Conservation (phyloP, 1,284 basidiomycete species). For the Rugosomyces carneus region DNA sequence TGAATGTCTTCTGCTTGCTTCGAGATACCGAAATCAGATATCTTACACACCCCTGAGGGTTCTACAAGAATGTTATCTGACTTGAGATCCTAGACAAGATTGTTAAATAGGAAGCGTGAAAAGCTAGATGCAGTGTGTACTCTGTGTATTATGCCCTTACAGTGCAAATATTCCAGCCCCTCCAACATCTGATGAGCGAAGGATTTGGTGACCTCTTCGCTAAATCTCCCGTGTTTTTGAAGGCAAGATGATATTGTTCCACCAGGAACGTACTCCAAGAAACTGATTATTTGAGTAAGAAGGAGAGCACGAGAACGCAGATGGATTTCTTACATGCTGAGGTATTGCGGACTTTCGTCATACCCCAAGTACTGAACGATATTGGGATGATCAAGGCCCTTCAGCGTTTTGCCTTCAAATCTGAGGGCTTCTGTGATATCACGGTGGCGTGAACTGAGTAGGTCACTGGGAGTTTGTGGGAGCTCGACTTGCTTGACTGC, state of each 20-base stretch:
- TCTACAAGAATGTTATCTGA: conserved; percentile 79
- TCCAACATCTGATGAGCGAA: conserved; percentile 70
- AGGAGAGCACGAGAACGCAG: background rate
- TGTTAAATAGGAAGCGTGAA: conserved; percentile 1
- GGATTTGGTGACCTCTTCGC: conserved; percentile 62
- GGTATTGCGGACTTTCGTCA: conserved; percentile 52
- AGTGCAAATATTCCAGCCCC: conserved; percentile 74
- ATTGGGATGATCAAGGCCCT: conserved; percentile 66
- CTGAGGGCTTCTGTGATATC: conserved; percentile 58
- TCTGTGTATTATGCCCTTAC: conserved; percentile 65
- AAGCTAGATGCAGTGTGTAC: conserved; percentile 23
- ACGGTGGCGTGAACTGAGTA: conserved; percentile 44
- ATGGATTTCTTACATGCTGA: conserved; percentile 46
- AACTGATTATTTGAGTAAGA: conserved; percentile 21
- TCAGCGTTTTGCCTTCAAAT: conserved; percentile 60
- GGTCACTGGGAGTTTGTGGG: conserved; percentile 47
- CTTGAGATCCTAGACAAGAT: conserved; percentile 54
- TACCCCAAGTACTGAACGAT: conserved; percentile 70
- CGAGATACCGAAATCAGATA: conserved; percentile 76
- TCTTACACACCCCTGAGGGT: conserved; percentile 67
- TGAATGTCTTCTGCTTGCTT: conserved; percentile 52
- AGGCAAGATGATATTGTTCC: conserved; percentile 69
- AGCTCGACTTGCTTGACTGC: conserved; percentile 81
- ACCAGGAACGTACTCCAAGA: conserved; percentile 79
- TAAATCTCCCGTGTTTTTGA: conserved; percentile 59